phyloP scores from a whole-genome alignment of 2,329 filamentous ascomycete species.

The Xylariomycetidae sp. region DNA sequence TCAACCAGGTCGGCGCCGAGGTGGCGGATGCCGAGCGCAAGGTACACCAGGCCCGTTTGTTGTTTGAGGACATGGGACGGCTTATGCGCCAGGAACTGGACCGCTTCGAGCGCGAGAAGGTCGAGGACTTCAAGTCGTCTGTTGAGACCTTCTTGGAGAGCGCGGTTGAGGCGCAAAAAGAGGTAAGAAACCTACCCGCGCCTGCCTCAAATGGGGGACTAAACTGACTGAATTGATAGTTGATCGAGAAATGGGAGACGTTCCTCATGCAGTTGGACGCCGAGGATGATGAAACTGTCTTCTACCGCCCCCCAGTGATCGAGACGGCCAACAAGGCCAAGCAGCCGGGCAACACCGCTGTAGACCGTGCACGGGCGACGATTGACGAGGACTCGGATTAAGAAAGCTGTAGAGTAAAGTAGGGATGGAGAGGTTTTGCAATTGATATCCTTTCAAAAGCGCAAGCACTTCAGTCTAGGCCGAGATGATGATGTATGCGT shows the following conservation, averaged over 20 bases:
- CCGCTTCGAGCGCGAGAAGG: slow-evolving; percentile 92
- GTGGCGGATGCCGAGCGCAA: slow-evolving; percentile 92
- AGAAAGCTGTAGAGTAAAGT: slow-evolving; percentile 11
- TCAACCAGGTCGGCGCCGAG: slow-evolving; percentile 88
- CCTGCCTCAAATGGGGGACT: slow-evolving; percentile 1
- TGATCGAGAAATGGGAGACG: slow-evolving; percentile 93
- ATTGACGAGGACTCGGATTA: slow-evolving; percentile 58
- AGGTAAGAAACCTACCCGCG: slow-evolving; percentile 55
- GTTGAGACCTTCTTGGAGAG: slow-evolving; percentile 97
- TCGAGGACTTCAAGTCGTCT: slow-evolving; percentile 97
- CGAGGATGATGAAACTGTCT: slow-evolving; percentile 73
- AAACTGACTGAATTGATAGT: slow-evolving; percentile 28
- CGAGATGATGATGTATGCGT: slow-evolving; percentile 10
- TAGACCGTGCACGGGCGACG: slow-evolving; percentile 52
- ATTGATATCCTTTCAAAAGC: slow-evolving; percentile 2
- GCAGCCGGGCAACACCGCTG: slow-evolving; percentile 47
- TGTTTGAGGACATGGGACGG: slow-evolving; percentile 97
- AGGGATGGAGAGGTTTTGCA: neutral
- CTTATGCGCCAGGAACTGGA: slow-evolving; percentile 89
- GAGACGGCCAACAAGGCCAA: slow-evolving; percentile 41
- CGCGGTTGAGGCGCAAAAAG: slow-evolving; percentile 95
- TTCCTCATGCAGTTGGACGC: slow-evolving; percentile 94
- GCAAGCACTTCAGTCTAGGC: slow-evolving; percentile 2
- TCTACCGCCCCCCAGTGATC: slow-evolving; percentile 59
- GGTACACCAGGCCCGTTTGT: slow-evolving; percentile 78